phyloP scores from a whole-genome alignment of 2,329 filamentous ascomycete genomes.

The Talaromyces sp. region DNA sequence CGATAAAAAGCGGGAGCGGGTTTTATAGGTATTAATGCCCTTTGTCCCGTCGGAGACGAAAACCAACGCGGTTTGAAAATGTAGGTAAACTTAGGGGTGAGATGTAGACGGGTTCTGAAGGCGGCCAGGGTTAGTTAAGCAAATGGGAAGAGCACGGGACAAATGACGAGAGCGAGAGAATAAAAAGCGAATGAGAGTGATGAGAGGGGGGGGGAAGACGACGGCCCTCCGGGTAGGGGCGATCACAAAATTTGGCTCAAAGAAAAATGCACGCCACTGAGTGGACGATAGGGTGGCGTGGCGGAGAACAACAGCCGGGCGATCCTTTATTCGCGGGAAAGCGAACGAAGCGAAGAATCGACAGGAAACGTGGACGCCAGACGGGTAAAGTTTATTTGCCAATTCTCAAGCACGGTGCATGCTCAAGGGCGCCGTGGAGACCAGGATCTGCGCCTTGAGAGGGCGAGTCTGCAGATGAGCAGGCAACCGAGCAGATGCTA shows the following conservation, averaged over 20 bases:
- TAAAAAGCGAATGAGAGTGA: background rate
- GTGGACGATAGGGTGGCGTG: background rate
- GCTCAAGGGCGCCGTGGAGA: background rate
- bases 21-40: background rate
- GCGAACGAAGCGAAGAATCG: background rate
- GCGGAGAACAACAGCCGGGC: background rate
- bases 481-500: background rate
- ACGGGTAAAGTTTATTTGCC: background rate
- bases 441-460: background rate
- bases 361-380: background rate
- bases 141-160: background rate
- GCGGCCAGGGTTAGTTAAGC: background rate
- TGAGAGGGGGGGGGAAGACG: too few species aligned
- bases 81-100: background rate
- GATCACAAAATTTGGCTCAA: background rate
- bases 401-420: background rate
- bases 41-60: background rate
- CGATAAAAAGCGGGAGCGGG: background rate
- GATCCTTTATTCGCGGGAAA: background rate
- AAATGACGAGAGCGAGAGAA: background rate
- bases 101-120: background rate
- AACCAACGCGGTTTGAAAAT: background rate
- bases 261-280: background rate
- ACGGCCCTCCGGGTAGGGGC: background rate
- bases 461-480: background rate